Base-by-base conservation (phyloP, 768 basidiomycete species). In the Hebeloma cylindrosporum region DNA sequence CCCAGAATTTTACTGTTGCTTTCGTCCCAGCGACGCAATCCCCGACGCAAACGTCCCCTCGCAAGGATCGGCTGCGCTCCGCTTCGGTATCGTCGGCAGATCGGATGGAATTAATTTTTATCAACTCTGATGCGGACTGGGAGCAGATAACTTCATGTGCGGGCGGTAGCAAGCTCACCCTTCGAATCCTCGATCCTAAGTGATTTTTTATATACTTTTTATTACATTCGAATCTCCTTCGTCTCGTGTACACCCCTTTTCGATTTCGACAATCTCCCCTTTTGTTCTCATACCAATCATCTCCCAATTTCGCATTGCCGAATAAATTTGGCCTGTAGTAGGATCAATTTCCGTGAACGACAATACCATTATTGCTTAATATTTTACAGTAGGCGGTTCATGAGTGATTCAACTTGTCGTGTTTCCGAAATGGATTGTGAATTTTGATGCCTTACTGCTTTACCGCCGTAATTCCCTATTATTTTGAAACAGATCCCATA, bases 41-140 rank as follows among this genome's bases (percentile, higher is more conserved):
- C 28, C 53, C 25, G 7, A 30, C 41, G 25, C 38, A 45, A 26
- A 18, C 38, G 38, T 42, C 53, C 47, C 55, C 42, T 34, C 55
- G 54, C 18, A 63, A 66, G 27, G 43, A 64, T 20, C 68, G 69
- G 21, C 51, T 62, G 16, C 54, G 68, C 28, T 67, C 72, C 8
- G 58, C 64, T 8, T 58, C 67, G 23, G 60, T 66, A 5, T 60
- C 62, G 14, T 53, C 61, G 21, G 40, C 49, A 2, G 65, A 68
- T 23, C 49, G 53, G 18, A 53, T 60, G 8, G 40, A 64, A 30
- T 60, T 78, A 57, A 67, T 73, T 42, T 71, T 75, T 48, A 68
- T 87, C 35, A 60, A 68, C 6, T 72, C 68, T 7, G 73, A 82
- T 50, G 64, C 63, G 18, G 76, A 83, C 35, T 85, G 83, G 84